These are phyloP conservation scores for Fraxinus cuspidata DNA, from an alignment of 257 asterid genomes.

Conservation along the genomic window DNA sequence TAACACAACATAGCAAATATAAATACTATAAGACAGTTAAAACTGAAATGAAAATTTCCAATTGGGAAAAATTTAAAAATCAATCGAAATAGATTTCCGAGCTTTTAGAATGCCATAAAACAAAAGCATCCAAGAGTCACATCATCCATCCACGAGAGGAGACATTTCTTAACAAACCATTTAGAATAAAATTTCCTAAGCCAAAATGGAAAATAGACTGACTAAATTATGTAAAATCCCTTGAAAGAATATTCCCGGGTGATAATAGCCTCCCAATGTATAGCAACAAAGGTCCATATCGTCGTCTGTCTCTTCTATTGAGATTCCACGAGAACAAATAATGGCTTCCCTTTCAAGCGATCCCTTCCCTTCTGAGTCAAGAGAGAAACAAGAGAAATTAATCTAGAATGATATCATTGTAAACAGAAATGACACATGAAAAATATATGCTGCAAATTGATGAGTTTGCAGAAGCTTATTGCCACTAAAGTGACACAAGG, in stretches of 20 bases:
- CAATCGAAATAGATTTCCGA: not conserved
- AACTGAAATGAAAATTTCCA: not conserved
- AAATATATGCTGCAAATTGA: not conserved
- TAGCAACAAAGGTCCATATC: not conserved
- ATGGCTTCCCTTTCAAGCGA: constrained; percentile 68
- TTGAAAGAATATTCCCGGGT: not conserved
- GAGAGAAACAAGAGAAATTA: not conserved
- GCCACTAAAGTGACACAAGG: not conserved
- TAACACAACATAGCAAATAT: not conserved
- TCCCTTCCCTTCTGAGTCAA: constrained; percentile 55
- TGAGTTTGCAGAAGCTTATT: constrained; percentile 2
- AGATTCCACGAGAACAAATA: constrained; percentile 68
- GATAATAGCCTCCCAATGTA: constrained; percentile 28
- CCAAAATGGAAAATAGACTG: not conserved
- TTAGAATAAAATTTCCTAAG: not conserved
- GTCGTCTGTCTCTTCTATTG: constrained; percentile 33
- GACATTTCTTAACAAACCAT: not conserved
- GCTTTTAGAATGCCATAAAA: not conserved
- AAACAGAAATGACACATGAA: not conserved
- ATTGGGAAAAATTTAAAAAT: not conserved
- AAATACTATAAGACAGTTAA: not conserved
- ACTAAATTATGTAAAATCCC: constrained; percentile 2
- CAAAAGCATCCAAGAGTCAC: not conserved
- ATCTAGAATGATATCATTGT: not conserved
- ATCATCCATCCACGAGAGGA: not conserved